Base-by-base conservation (phyloP, 2,329 filamentous ascomycete genomes). In the Sporothrix euskadiensis region DNA sequence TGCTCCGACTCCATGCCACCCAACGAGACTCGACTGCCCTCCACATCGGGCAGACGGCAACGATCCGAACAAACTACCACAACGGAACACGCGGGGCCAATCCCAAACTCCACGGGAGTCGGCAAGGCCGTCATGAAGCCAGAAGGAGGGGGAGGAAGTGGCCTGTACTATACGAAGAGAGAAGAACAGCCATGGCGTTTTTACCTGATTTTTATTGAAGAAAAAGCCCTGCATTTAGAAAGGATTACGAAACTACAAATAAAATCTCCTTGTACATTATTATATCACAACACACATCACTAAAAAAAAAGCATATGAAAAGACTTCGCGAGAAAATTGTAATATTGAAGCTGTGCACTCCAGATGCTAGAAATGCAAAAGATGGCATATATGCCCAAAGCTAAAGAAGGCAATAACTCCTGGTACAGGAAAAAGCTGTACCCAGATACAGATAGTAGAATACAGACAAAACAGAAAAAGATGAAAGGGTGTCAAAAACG, bases 261-360 rank as follows among this genome's bases (percentile, higher is more conserved):
- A 47, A 66, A 47, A 66, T 66, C 65, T 52, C 65, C 65, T 52
- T 68, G 65, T 68, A 68, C 65, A 68, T 68, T 52, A 52, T 41
- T 52, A 52, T 41, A 47, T 61, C 39, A 47, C 61, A 63, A 22
- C 26, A 39, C 22, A 66, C 47, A 44, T 30, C 22, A 47, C 39
- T 4, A 39, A 47, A 39, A 47, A 39, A 47, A 8, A 47, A 65
- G 19, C 5, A 66, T 10, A 10, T 16, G 1, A 32, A 30, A 47
- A 49, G 41, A 14, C 4, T 47, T 52, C 1, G 19, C 12, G 35
- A 68, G 35, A 68, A 52, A 5, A 8, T 52, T 2, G 65, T 35
- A 52, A 32, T 35, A 32, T 68, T n/a, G 22, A 14, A 52, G 32
- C 30, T 16, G 44, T 22, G 44, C 44, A 52, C 14, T n/a, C 26